These are phyloP conservation scores for Exophiala bonariae DNA, from an alignment of 2,329 filamentous ascomycete species.

Conservation along the genomic window DNA sequence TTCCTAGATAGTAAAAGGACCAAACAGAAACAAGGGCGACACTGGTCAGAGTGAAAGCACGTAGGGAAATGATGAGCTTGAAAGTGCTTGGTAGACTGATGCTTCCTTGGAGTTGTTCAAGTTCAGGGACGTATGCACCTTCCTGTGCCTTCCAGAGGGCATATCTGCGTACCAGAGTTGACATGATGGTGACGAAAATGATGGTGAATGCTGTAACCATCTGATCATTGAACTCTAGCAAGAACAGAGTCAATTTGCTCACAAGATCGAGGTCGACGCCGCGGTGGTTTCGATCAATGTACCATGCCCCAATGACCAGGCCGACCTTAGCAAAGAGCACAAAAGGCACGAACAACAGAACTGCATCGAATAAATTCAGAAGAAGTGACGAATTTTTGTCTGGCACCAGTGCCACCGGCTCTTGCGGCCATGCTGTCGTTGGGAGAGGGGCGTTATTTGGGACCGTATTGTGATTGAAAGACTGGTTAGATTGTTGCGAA, in stretches of 20 bases:
- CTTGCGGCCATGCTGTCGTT: conserved; percentile 11
- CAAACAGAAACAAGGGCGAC: conserved; percentile 9
- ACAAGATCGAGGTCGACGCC: conserved; percentile 12
- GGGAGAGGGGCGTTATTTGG: neutral
- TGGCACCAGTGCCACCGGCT: conserved; percentile 11
- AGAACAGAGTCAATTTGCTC: conserved; percentile 9
- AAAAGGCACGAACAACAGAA: conserved; percentile 5
- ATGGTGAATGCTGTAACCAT: conserved; percentile 19
- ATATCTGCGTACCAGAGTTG: conserved; percentile 13
- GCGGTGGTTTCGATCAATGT: conserved; percentile 9
- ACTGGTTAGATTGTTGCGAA: neutral
- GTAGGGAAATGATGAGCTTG: conserved; percentile 15
- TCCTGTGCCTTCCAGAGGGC: conserved; percentile 18
- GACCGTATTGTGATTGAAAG: neutral
- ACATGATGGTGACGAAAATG: conserved; percentile 18
- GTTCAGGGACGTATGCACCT: conserved; percentile 13
- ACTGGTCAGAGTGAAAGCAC: conserved; percentile 10
- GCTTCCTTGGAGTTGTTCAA: conserved; percentile 19
- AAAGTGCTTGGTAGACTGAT: conserved; percentile 15
- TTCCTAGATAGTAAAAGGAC: conserved; percentile 21
- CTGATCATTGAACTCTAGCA: conserved; percentile 19
- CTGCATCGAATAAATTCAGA: conserved; percentile 9
- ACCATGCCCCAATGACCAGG: conserved; percentile 9
- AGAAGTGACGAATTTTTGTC: conserved; percentile 5
- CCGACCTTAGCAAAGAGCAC: conserved; percentile 13